phyloP scores from a whole-genome alignment of 805 yeast genomes.

The Schizosaccharomyces lindneri region DNA sequence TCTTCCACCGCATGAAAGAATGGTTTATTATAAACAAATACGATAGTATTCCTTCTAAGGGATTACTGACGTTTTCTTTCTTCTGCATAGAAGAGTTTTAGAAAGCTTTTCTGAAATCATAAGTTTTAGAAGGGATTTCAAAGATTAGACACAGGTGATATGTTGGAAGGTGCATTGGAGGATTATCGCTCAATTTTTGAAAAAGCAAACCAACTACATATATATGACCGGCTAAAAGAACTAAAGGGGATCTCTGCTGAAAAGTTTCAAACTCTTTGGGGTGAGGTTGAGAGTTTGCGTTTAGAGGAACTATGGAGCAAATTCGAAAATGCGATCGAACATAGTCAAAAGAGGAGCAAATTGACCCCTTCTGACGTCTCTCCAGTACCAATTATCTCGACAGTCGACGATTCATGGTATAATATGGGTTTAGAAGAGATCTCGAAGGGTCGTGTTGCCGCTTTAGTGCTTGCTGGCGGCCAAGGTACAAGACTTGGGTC shows the following conservation, averaged over 20 bases:
- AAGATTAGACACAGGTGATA: no score
- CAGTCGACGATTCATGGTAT: slow-evolving; percentile 15
- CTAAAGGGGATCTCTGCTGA: neutral
- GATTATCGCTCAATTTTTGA: neutral
- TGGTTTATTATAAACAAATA: no score
- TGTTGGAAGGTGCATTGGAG: no score
- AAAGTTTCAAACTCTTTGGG: neutral
- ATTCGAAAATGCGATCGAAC: neutral
- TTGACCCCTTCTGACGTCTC: neutral
- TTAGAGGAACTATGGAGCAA: neutral
- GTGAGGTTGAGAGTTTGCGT: neutral
- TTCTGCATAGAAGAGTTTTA: no score
- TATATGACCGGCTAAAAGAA: neutral
- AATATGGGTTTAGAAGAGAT: slow-evolving; percentile 44
- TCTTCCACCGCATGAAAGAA: no score
- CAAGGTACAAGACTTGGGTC: slow-evolving; percentile 94
- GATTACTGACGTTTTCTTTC: no score
- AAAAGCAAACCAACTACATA: neutral
- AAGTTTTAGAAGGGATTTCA: no score
- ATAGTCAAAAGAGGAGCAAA: neutral
- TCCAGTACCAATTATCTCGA: neutral
- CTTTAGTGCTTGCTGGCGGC: slow-evolving; percentile 90
- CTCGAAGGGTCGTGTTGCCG: slow-evolving; percentile 51
- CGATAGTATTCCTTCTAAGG: no score
- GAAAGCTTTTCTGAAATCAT: no score